Conservation (phyloP, 148 eudicot species). For the Heliamphora exappendiculata region DNA sequence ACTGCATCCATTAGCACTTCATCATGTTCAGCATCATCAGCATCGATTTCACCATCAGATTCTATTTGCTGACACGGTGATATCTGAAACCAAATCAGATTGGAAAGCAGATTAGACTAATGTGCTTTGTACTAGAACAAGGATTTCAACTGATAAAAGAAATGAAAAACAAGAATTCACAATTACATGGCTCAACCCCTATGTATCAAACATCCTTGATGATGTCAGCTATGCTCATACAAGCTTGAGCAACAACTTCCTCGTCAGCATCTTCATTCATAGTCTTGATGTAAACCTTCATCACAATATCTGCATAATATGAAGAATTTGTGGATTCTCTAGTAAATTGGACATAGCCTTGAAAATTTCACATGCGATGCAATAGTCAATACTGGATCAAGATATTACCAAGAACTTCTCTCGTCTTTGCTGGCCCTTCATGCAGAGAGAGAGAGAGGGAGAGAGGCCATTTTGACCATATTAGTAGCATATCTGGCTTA, state of each 20-base stretch:
- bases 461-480: not conserved
- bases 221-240: slow-evolving; percentile 68
- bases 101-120: slow-evolving; percentile 8
- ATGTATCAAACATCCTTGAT: slow-evolving; percentile 58
- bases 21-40: slow-evolving; percentile 76
- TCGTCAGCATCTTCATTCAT: slow-evolving; percentile 94
- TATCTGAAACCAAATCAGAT: slow-evolving; percentile 36
- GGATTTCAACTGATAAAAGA: not conserved
- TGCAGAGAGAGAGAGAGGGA: slow-evolving; percentile 26
- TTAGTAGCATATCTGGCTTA: slow-evolving; percentile 2
- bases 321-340: not conserved
- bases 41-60: slow-evolving; percentile 80
- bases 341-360: not conserved
- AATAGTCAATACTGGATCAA: not conserved
- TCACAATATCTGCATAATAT: slow-evolving; percentile 65
- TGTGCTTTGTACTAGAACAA: not conserved
- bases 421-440: slow-evolving; percentile 74
- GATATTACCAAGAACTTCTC: slow-evolving; percentile 60
- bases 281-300: slow-evolving; percentile 77
- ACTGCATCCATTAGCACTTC: slow-evolving; percentile 99
- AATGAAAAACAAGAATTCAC: slow-evolving; percentile 10
- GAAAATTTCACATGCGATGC: not conserved
- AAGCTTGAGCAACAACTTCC: slow-evolving; percentile 98
- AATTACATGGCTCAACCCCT: slow-evolving; percentile 83
- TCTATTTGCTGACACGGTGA: slow-evolving; percentile 73